Percentiles rank a stretch among this genome's conserved stretches.
Evolutionary conservation across 371 early-diverging fungal genomes (phyloP).

Genomic region (Phascolomyces articulosus): DNA sequence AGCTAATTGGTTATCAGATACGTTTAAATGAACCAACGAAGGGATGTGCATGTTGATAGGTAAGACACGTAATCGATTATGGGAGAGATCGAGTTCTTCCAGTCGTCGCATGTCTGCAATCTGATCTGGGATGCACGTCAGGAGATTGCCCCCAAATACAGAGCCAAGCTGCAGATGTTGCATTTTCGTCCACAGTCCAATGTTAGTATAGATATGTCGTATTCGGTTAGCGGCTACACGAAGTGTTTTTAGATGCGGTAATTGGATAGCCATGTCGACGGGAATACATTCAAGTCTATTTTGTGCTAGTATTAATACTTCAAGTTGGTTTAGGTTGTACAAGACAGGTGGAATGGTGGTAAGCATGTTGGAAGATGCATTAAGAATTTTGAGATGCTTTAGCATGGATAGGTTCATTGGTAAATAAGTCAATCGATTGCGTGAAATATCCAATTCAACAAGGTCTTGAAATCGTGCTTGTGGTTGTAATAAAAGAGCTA

Average conservation of each 20-base stretch:
- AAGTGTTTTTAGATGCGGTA: conserved; percentile 52
- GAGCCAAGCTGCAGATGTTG: conserved; percentile 63
- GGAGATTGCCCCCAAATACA: conserved; percentile 61
- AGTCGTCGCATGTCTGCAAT: conserved; percentile 49
- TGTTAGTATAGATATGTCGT: conserved; percentile 37
- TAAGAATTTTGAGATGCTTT: conserved; percentile 49
- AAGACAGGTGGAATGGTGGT: conserved; percentile 54
- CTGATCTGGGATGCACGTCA: conserved; percentile 47
- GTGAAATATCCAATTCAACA: conserved; percentile 62
- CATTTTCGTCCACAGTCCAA: conserved; percentile 48
- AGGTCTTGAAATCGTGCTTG: conserved; percentile 32
- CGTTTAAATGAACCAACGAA: conserved; percentile 39
- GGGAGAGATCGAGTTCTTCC: conserved; percentile 58
- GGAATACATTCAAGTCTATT: conserved; percentile 53
- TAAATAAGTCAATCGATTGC: conserved; percentile 48
- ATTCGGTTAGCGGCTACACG: conserved; percentile 59
- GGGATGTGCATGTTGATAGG: conserved; percentile 43
- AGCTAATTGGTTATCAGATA: conserved; percentile 60
- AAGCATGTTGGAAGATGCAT: conserved; percentile 60
- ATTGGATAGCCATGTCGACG: conserved; percentile 36
- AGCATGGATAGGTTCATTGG: conserved; percentile 49
- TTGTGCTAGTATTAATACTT: conserved; percentile 59
- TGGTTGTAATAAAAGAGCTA: conserved; percentile 32
- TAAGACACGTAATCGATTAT: conserved; percentile 50
- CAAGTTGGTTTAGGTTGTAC: conserved; percentile 44